Conservation (phyloP, 2,329 filamentous ascomycete genomes). For the Trichoderma sp. region DNA sequence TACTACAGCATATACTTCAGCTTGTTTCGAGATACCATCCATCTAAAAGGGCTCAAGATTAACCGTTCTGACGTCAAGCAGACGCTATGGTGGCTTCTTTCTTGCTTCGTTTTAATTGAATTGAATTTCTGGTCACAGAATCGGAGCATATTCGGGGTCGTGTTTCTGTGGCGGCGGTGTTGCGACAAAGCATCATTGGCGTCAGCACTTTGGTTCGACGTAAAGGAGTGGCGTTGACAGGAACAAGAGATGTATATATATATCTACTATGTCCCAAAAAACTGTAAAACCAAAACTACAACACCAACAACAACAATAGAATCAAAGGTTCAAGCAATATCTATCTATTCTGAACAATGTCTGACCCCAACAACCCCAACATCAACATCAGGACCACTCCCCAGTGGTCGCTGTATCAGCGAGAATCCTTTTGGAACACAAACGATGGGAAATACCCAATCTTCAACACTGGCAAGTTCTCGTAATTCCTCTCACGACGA, state of each 20-base stretch:
- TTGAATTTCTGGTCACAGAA: background rate
- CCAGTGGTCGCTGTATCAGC: slow-evolving; percentile 15
- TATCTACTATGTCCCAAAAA: background rate
- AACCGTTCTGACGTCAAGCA: slow-evolving; percentile 10
- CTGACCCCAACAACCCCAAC: slow-evolving; percentile 17
- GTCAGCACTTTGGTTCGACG: background rate
- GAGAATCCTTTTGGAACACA: slow-evolving; percentile 15
- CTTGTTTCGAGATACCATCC: background rate
- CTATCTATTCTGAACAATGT: background rate
- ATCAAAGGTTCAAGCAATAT: background rate
- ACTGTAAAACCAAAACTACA: background rate
- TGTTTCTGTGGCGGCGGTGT: background rate
- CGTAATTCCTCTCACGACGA: too few species aligned
- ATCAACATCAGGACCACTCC: slow-evolving; percentile 14
- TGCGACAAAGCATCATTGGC: background rate
- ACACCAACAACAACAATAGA: background rate
- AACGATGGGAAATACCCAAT: slow-evolving; percentile 6
- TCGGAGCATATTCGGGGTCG: background rate
- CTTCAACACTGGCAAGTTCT: slow-evolving; percentile 3
- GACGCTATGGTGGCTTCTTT: background rate
- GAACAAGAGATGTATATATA: background rate
- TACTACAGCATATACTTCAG: background rate
- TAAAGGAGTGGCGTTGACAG: background rate
- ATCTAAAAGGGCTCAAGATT: background rate
- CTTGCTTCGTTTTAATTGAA: background rate